Evolutionary conservation across 1,284 basidiomycete genomes (phyloP).

Genomic region (Heliocybe sulcata): DNA sequence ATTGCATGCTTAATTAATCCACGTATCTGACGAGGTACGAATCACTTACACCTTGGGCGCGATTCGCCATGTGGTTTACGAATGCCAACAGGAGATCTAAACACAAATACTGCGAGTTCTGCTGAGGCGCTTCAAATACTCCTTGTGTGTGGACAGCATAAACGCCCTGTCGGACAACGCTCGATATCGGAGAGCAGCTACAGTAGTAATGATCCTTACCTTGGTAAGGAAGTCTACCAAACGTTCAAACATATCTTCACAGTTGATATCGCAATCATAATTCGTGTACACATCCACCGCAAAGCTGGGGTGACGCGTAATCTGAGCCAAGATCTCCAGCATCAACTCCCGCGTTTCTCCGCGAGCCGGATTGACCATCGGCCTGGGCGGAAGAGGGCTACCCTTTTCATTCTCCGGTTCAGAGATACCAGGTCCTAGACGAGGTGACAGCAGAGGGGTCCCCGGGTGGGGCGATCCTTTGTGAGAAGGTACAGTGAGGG

Average conservation of each 20-base stretch:
- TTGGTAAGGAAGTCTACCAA: slow-evolving; percentile 87
- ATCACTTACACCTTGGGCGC: slow-evolving; percentile 61
- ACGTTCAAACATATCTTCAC: slow-evolving; percentile 92
- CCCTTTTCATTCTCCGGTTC: slow-evolving; percentile 37
- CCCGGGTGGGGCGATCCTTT: slow-evolving; percentile 45
- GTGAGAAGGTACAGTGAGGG: slow-evolving; percentile 8
- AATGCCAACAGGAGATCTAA: slow-evolving; percentile 86
- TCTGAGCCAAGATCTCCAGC: slow-evolving; percentile 81
- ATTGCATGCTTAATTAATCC: background rate
- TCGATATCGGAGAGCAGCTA: background rate
- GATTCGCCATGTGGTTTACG: slow-evolving; percentile 82
- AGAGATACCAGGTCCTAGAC: slow-evolving; percentile 33
- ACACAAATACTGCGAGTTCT: slow-evolving; percentile 82
- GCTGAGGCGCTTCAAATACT: slow-evolving; percentile 62
- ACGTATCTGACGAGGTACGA: slow-evolving; percentile 5
- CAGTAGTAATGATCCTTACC: slow-evolving; percentile 29
- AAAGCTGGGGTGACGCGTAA: slow-evolving; percentile 78
- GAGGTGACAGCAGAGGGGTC: slow-evolving; percentile 44
- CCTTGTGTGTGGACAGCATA: slow-evolving; percentile 59
- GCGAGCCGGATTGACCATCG: slow-evolving; percentile 68
- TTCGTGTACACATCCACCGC: slow-evolving; percentile 96
- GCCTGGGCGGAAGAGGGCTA: slow-evolving; percentile 44
- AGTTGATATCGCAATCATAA: slow-evolving; percentile 96
- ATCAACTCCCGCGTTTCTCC: slow-evolving; percentile 89
- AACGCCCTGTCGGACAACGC: slow-evolving; percentile 49